Evolutionary conservation across 352 stramenopile genomes (phyloP), one percentile per base, ranked within the genome.

Genomic region (Phytophthora kernoviae): DNA sequence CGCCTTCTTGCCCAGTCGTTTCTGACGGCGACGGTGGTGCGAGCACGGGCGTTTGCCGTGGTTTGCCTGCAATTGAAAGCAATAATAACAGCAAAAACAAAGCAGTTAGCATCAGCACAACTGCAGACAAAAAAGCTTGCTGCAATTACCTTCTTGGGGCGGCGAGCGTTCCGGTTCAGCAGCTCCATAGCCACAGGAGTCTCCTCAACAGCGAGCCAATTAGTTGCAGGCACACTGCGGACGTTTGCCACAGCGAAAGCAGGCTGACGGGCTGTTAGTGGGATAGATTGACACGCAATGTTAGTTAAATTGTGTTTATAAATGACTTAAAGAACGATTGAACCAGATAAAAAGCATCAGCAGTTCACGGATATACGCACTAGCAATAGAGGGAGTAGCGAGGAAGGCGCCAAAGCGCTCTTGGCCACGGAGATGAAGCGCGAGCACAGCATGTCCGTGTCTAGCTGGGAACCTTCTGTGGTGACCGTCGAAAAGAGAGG

Each of bases 11-110:
- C 84, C 84, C 42, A 94, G 76, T 12, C 85, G 85, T 77, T 92
- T 92, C 59, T 86, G 79, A 56, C 85, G 85, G 66, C 85, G 82
- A 49, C 81, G 75, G 48, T 86, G 69, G 74, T 94, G 77, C 56
- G 85, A 94, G 74, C 85, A 94, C 46, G 85, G 85, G 24, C 85
- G 85, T 63, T 94, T 94, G 76, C 85, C 85, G 70, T 93, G 85
- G 79, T 94, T 94, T 49, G 85, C 85, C 81, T 91, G 56, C 41
- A 47, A 15, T 15, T 62, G 41, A 2, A 47, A 2, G 32, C 15
- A 37, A 18, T 36, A 50, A 37, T 3, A 65, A 58, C 34, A 17
- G 9, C 18, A 33, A 9, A 57, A 15, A 46, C 43, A 37, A 2
- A 7, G 7, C 9, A 11, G 30, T 36, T 1, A 55, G 30, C 51